Conservation (phyloP, 306 rosid species). For the Vicia sativa region DNA sequence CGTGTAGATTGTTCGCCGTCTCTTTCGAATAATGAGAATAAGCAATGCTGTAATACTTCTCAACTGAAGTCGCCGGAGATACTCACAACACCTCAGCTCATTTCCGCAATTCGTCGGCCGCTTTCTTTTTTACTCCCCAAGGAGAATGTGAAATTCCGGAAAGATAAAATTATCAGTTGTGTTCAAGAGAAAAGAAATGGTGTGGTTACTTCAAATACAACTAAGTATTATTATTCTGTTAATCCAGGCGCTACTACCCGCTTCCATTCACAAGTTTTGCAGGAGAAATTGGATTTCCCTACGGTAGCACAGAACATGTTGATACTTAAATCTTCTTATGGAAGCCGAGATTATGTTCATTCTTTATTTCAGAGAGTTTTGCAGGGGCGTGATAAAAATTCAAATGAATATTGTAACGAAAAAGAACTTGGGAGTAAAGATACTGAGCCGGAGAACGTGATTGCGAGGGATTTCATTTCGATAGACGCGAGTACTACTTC, state of each 20-base stretch:
- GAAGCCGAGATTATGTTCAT: slow-evolving; percentile 38
- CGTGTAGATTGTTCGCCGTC: slow-evolving; percentile 47
- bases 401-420: slow-evolving; percentile 46
- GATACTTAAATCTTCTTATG: slow-evolving; percentile 43
- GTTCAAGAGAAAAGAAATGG: no score
- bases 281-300: slow-evolving; percentile 46
- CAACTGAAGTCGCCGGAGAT: slow-evolving; percentile 51
- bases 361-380: slow-evolving; percentile 56
- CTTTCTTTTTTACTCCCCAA: no score
- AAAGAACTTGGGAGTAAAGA: slow-evolving; percentile 42
- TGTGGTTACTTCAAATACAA: no score
- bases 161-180: no score
- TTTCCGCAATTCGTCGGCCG: slow-evolving; percentile 65
- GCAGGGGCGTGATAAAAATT: slow-evolving; percentile 31
- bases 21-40: slow-evolving; percentile 39
- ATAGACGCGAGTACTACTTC: slow-evolving; percentile 38
- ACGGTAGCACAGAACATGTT: slow-evolving; percentile 58
- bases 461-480: slow-evolving; percentile 40
- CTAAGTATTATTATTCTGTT: no score
- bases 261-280: no score
- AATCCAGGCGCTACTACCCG: no score
- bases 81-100: slow-evolving; percentile 61
- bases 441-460: slow-evolving; percentile 40
- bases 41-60: slow-evolving; percentile 41
- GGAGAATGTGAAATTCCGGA: slow-evolving; percentile 36